Percentiles rank a stretch among this genome's conserved stretches.
Evolutionary conservation across 202 grass and related monocot genomes (phyloP).

Genomic region (Musa balbisiana): DNA sequence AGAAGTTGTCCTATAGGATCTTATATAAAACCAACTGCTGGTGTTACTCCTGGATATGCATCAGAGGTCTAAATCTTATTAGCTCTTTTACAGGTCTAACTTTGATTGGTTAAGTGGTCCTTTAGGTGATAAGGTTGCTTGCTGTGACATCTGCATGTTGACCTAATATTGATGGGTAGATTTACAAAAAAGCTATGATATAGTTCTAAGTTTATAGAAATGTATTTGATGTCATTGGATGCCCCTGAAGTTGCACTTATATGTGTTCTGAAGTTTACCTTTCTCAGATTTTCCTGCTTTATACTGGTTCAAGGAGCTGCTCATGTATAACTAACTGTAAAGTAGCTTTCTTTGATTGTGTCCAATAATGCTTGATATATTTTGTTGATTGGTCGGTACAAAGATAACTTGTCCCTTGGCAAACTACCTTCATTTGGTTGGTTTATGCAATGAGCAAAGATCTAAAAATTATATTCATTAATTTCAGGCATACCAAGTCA

Average conservation of each 20-base stretch:
- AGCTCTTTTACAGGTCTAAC: background rate
- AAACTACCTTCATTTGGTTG: background rate
- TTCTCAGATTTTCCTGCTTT: background rate
- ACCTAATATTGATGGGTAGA: background rate
- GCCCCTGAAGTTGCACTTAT: background rate
- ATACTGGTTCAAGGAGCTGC: background rate
- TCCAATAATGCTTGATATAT: background rate
- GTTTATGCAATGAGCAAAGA: background rate
- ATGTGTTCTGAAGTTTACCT: background rate
- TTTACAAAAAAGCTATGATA: background rate
- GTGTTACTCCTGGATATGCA: conserved; percentile 90
- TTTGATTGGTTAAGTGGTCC: background rate
- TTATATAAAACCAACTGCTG: conserved; percentile 78
- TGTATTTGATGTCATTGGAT: background rate
- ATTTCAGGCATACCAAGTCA: background rate
- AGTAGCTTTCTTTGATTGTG: too few species aligned
- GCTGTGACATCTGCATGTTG: background rate
- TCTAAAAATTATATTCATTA: background rate
- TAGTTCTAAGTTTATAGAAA: background rate
- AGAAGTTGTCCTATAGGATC: conserved; percentile 75
- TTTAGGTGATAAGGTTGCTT: background rate
- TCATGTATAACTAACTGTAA: background rate
- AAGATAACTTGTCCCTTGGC: background rate
- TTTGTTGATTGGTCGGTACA: background rate
- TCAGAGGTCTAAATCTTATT: conserved; percentile 52